Base-by-base conservation (phyloP, 2,329 filamentous ascomycete species). In the Xylaria sp. region DNA sequence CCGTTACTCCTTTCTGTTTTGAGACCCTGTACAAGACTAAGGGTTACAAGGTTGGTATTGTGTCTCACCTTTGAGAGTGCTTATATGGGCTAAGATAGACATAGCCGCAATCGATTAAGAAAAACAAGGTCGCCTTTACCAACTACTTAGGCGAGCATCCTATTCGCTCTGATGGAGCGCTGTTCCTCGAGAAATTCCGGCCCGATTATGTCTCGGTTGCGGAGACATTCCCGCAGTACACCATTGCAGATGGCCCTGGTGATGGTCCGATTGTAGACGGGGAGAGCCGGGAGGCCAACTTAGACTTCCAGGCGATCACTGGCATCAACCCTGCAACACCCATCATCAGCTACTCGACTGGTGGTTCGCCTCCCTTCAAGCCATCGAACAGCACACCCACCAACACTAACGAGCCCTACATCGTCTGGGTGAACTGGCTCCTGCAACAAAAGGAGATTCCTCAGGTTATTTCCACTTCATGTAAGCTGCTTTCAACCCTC, bases 381-480 rank as follows among this genome's bases (percentile, higher is more conserved):
- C 74, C 73, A 25, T 69, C 67, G 35, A 19, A 51, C 3, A 66
- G 64, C 58, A 72, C 64, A 2, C 64, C 67, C 6, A 62, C 64
- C 21, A 73, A 74, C 59, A 67, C 66, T 9, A 87, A 88, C 69
- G 85, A 88, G 72, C 86, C 86, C 0, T 88, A 84, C 65, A 73
- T 87, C 4, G 80, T 83, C 38, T 82, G 84, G 66, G 75, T 87
- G 14, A 76, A 84, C 57, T 79, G 82, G 62, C 73, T 88, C 7
- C 75, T 87, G 1, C 72, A 67, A 21, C 76, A 79, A 62, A 71
- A 75, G 14, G 72, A 79, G 19, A 70, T 87, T 12, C 86, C 86
- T 0, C 83, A 85, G 54, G 82, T 87, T 2, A 78, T 88, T 12
- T 83, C 82, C 49, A 80, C 86, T 19, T 86, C 83, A 14, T 88